phyloP scores from a whole-genome alignment of 1,284 basidiomycete genomes.

The Phaffia rhodozyma region DNA sequence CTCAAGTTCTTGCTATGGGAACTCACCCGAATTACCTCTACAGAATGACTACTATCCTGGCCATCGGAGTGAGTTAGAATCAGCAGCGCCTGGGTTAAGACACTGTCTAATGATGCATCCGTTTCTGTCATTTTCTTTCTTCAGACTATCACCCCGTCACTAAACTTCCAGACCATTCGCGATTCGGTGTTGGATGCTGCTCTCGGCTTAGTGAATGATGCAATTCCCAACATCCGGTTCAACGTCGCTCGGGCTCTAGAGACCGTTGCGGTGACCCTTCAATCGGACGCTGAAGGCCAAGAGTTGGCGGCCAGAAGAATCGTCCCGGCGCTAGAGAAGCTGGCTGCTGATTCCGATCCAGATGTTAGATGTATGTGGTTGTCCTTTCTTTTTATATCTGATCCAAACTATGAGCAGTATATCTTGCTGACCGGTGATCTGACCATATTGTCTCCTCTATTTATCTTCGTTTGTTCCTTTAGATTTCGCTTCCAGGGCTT shows the following conservation, averaged over 20 bases:
- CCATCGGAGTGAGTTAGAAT: slow-evolving; percentile 68
- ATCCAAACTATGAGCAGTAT: too few species aligned
- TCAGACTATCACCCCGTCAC: slow-evolving; percentile 87
- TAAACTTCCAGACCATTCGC: slow-evolving; percentile 73
- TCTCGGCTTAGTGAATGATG: slow-evolving; percentile 71
- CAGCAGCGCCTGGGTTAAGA: too few species aligned
- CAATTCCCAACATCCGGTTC: slow-evolving; percentile 98
- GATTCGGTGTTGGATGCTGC: slow-evolving; percentile 79
- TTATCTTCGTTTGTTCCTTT: slow-evolving; percentile 21
- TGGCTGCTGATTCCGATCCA: slow-evolving; percentile 83
- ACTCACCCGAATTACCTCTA: slow-evolving; percentile 95
- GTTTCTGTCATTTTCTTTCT: slow-evolving; percentile 14
- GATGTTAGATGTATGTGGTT: slow-evolving; percentile 61
- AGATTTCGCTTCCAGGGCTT: slow-evolving; percentile 15
- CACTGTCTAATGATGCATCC: background rate
- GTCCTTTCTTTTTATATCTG: slow-evolving; percentile 20
- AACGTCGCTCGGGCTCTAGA: slow-evolving; percentile 94
- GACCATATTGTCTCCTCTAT: too few species aligned
- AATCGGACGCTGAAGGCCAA: slow-evolving; percentile 53
- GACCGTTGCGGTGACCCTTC: slow-evolving; percentile 63
- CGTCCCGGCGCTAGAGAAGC: slow-evolving; percentile 68
- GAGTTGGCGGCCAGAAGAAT: slow-evolving; percentile 63
- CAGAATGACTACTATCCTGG: slow-evolving; percentile 98
- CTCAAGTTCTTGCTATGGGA: slow-evolving; percentile 96
- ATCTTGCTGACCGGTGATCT: too few species aligned